Base-by-base conservation (phyloP, 1,139 yeast genomes). In the Yamadazyma oceani region DNA sequence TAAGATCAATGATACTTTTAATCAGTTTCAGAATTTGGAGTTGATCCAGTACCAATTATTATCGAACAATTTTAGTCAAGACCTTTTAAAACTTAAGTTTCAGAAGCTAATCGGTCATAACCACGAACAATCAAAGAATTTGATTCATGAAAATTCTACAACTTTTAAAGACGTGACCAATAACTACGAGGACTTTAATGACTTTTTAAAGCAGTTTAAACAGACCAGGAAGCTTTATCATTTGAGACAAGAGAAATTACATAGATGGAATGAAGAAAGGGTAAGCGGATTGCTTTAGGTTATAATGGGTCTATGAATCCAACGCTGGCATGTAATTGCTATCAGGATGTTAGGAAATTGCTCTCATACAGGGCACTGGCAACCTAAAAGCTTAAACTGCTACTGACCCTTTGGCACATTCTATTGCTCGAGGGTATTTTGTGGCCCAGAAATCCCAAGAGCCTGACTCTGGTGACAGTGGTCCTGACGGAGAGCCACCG, bases 221-320 rank as follows among this genome's bases (percentile, higher is more conserved):
- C 48, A 47, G 9, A 67, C 67, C 37, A 55, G 88, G 24, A 73
- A 73, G 44, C 46, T 52, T 26, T 80, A 71, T 42, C 85, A 84
- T 56, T 53, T 75, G 38, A 60, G 83, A 26, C 66, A 64, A 41
- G 89, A 82, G 55, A 75, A 80, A 49, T 56, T 79, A 44, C 73
- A 75, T 46, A 61, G 90, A 34, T 73, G 85, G 74, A 67, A 74
- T 37, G 89, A 83, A 52, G 86, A 82, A 44, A 60, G 90, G 39
- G 83, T 83, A 0, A 75, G 79, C 22, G 85, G 85, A 11, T 57
- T 66, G 37, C 45, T 58, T 31, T 61, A 33, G 22, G n/a, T n/a
- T n/a, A n/a, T n/a, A n/a, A n/a, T n/a, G n/a, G n/a, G n/a, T n/a
- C n/a, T n/a, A n/a, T n/a, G n/a, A n/a, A n/a, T n/a, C n/a, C n/a